phyloP scores from a whole-genome alignment of 116 monocot genomes.

The Posidonia oceanica region DNA sequence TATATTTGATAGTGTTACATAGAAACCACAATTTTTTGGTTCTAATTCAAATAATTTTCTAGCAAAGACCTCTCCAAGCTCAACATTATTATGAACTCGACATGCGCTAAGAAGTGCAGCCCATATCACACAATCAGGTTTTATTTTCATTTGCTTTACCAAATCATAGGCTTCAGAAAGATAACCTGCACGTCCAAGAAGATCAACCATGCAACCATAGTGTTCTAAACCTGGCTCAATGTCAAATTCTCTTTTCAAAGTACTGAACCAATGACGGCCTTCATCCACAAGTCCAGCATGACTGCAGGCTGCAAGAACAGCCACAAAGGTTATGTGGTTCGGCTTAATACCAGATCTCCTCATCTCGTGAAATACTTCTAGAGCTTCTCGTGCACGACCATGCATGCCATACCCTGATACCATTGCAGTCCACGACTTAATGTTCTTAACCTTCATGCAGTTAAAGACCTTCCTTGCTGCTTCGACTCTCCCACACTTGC shows the following conservation, averaged over 20 bases:
- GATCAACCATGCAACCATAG: conserved; percentile 84
- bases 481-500: conserved; percentile 74
- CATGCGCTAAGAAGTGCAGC: conserved; percentile 74
- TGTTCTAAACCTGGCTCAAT: conserved; percentile 81
- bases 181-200: conserved; percentile 66
- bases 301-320: conserved; percentile 79
- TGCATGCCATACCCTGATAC: conserved; percentile 82
- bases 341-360: conserved; percentile 39
- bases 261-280: conserved; percentile 51
- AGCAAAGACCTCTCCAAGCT: conserved; percentile 67
- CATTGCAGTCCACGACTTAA: conserved; percentile 81
- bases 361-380: conserved; percentile 68
- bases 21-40: conserved; percentile 66
- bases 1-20: conserved; percentile 80
- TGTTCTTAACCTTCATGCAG: conserved; percentile 49
- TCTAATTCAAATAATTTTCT: conserved; percentile 62
- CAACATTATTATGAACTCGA: conserved; percentile 60
- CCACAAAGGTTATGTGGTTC: conserved; percentile 68
- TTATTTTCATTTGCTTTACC: conserved; percentile 56
- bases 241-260: conserved; percentile 43
- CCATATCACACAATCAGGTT: conserved; percentile 71
- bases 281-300: conserved; percentile 68
- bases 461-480: conserved; percentile 57
- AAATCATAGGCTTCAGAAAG: conserved; percentile 56
- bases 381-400: conserved; percentile 56